Conservation (phyloP, 768 basidiomycete genomes). For the Rhodotorula babjevae region DNA sequence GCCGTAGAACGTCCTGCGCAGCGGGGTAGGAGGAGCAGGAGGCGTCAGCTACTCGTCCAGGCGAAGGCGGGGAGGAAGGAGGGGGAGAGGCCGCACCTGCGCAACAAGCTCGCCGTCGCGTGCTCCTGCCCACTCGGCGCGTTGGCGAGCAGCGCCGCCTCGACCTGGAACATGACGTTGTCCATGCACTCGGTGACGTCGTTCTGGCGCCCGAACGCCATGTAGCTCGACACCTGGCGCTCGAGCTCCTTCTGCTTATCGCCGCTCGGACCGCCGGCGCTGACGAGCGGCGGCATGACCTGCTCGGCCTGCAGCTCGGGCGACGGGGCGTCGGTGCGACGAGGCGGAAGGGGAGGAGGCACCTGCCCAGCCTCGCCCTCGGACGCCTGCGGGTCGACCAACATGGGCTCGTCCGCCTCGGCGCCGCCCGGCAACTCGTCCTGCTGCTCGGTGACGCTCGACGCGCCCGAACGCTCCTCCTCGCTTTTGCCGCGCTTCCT, state of each 20-base stretch:
- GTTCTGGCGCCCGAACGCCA: constrained; percentile 67
- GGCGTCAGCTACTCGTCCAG: background rate
- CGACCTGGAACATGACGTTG: constrained; percentile 98
- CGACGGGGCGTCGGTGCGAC: background rate
- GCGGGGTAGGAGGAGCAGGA: background rate
- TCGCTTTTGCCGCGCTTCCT: background rate
- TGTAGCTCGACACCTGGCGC: constrained; percentile 29
- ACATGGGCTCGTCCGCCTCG: background rate
- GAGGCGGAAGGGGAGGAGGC: background rate
- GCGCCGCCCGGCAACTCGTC: background rate
- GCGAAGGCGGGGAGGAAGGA: too few species aligned
- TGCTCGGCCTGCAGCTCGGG: background rate
- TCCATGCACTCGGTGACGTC: constrained; percentile 99
- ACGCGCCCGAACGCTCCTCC: background rate
- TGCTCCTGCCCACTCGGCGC: constrained; percentile 51
- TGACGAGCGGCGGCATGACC: background rate
- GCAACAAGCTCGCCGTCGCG: constrained; percentile 67
- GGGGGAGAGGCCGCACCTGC: constrained; percentile 56
- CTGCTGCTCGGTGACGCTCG: background rate
- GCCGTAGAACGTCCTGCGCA: constrained; percentile 73
- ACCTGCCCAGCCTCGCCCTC: background rate
- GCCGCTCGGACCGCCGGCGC: background rate
- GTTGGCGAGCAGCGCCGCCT: constrained; percentile 74
- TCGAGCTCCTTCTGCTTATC: constrained; percentile 23
- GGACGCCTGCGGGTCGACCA: background rate